Conservation (phyloP, 2,329 filamentous ascomycete genomes). For the Penicillium sp. region DNA sequence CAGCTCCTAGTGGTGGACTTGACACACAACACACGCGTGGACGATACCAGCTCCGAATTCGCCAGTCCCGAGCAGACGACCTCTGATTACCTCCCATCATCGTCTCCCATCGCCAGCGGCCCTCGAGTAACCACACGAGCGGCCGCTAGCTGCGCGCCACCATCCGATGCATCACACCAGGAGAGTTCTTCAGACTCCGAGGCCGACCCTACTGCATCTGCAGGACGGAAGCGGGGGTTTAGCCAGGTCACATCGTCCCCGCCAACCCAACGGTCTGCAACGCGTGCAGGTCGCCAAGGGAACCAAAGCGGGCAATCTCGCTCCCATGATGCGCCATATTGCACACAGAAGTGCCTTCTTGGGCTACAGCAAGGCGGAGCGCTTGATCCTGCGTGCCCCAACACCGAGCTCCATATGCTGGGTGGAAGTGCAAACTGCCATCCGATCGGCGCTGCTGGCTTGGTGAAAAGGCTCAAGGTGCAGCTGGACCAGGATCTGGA, state of each 20-base stretch:
- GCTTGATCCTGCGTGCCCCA: conserved; percentile 25
- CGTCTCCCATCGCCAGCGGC: conserved; percentile 11
- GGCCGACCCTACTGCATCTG: neutral
- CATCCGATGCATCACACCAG: neutral
- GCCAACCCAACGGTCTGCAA: neutral
- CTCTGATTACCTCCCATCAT: conserved; percentile 16
- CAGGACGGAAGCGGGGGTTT: neutral
- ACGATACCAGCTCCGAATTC: conserved; percentile 14
- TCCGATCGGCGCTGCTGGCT: conserved; percentile 7
- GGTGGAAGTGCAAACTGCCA: conserved; percentile 8
- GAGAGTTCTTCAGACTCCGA: neutral
- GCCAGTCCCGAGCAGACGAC: conserved; percentile 13
- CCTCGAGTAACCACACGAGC: neutral
- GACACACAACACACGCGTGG: conserved; percentile 11
- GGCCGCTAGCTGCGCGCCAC: neutral
- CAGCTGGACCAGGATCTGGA: conserved; percentile 26
- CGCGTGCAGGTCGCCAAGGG: neutral
- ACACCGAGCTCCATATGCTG: conserved; percentile 14
- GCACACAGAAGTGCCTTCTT: conserved; percentile 25
- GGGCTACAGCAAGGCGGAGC: conserved; percentile 17
- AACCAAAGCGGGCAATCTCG: conserved; percentile 2
- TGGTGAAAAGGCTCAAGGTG: conserved; percentile 18
- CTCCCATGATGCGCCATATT: conserved; percentile 18
- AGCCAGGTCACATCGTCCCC: neutral
- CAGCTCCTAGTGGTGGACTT: conserved; percentile 18